Evolutionary conservation across 2,329 filamentous ascomycete genomes (phyloP), one percentile per base, ranked within the genome.

Genomic region (Penicillium sp.): DNA sequence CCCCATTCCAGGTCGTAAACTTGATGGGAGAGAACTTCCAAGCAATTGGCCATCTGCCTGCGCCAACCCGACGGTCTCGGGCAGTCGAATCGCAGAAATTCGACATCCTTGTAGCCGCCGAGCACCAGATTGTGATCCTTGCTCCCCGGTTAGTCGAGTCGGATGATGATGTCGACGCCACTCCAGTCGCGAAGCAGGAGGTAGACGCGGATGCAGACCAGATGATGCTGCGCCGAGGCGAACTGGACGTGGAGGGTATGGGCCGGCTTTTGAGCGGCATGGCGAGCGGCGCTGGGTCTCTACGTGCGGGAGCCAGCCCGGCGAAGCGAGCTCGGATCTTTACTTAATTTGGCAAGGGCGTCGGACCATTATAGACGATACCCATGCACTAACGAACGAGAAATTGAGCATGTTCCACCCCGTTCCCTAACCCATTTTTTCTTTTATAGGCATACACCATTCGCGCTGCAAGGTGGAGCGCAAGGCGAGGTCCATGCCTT

Each of bases 381-480:
- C 70, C 71, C 69, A 67, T 62, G 53, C 55, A 61, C 51, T 44
- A 22, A 22, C 22, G 22, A 22, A 64, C 19, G 16, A 43, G n/a
- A 31, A 50, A 60, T 56, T 44, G 50, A 50, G 3, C 61, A 36
- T 40, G 49, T 61, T 61, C 37, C 44, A 46, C 55, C 6, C 18
- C 40, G 36, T 35, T 50, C 13, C 54, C 40, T 44, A 27, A 35
- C 18, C 16, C 44, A 13, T 49, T 36, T 36, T 47, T 39, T 37
- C 31, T 36, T 35, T 54, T 40, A 51, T 63, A 62, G 58, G 59
- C 55, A 43, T 5, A 24, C 36, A 50, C 47, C 37, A 60, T 78
- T 80, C 78, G 78, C 78, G 75, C 77, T 76, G 78, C 74, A 78
- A 80, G 79, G 79, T 82, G 78, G 79, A 81, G 79, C 78, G 73